Conservation (phyloP, 1,284 basidiomycete species). For the Coniferiporia weirii region DNA sequence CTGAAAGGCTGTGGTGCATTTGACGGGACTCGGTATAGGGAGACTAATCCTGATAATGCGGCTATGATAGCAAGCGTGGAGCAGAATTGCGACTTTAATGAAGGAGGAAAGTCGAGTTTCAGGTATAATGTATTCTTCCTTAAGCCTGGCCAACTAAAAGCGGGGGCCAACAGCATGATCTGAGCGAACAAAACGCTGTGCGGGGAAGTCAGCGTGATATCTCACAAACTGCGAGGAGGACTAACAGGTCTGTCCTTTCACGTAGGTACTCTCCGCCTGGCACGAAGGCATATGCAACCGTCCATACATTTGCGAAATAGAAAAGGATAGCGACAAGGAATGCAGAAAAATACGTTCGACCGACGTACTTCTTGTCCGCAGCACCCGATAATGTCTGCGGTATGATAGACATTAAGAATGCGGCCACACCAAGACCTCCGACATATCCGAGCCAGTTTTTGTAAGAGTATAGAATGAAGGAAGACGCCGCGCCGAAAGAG, state of each 20-base stretch:
- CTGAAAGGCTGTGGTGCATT: slow-evolving; percentile 54
- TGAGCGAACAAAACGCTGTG: slow-evolving; percentile 15
- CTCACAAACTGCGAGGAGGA: slow-evolving; percentile 11
- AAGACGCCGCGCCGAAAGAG: slow-evolving; percentile 43
- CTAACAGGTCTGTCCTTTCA: slow-evolving; percentile 74
- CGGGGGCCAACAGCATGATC: slow-evolving; percentile 9
- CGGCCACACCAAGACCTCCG: slow-evolving; percentile 63
- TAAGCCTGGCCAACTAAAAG: slow-evolving; percentile 10
- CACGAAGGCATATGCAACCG: slow-evolving; percentile 93
- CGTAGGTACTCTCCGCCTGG: slow-evolving; percentile 77
- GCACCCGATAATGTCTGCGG: slow-evolving; percentile 49
- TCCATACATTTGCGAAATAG: slow-evolving; percentile 70
- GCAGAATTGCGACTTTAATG: slow-evolving; percentile 22
- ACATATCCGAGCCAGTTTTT: slow-evolving; percentile 73
- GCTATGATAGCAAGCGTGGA: slow-evolving; percentile 39
- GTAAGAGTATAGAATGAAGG: slow-evolving; percentile 55
- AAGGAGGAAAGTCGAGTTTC: neutral
- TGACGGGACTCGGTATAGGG: slow-evolving; percentile 48
- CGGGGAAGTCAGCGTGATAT: neutral
- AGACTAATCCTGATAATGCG: slow-evolving; percentile 46
- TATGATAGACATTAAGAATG: slow-evolving; percentile 64
- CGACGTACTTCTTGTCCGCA: slow-evolving; percentile 36
- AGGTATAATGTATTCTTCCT: neutral
- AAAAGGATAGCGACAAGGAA: slow-evolving; percentile 64
- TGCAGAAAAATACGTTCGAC: slow-evolving; percentile 48